Evolutionary conservation across 1,284 basidiomycete genomes (phyloP).

Genomic region (Cryptococcus sp.): DNA sequence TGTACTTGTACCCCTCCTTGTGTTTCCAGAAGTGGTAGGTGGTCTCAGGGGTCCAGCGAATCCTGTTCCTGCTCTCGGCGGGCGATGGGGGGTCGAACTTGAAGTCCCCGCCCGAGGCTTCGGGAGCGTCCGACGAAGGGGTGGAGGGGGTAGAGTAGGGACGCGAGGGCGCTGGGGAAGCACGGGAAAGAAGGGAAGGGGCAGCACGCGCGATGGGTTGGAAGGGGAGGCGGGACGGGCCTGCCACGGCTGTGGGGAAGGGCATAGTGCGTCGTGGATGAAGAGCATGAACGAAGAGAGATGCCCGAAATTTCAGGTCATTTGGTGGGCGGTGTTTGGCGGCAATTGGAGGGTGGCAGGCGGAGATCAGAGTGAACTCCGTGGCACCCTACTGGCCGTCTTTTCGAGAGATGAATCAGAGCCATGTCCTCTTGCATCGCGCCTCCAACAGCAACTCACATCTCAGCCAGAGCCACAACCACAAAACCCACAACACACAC

Average conservation of each 20-base stretch:
- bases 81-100: conserved; percentile 2
- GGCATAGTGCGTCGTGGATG: conserved; percentile 7
- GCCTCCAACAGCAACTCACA: background rate
- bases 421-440: background rate
- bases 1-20: conserved; percentile 22
- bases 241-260: conserved; percentile 15
- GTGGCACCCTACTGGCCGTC: background rate
- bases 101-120: background rate
- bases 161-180: too few species aligned
- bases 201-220: background rate
- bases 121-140: too few species aligned
- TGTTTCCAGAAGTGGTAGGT: too few species aligned
- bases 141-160: too few species aligned
- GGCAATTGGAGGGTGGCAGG: background rate
- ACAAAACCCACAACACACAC: background rate
- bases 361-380: background rate
- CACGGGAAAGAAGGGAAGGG: too few species aligned
- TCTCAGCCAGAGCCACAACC: background rate
- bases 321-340: background rate
- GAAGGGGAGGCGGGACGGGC: conserved; percentile 17
- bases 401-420: background rate
- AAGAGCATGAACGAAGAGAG: conserved; percentile 3
- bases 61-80: background rate
- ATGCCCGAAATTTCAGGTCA: background rate
- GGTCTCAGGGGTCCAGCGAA: too few species aligned